phyloP scores from a whole-genome alignment of 257 asterid species.

The Craterostigma plantagineum region DNA sequence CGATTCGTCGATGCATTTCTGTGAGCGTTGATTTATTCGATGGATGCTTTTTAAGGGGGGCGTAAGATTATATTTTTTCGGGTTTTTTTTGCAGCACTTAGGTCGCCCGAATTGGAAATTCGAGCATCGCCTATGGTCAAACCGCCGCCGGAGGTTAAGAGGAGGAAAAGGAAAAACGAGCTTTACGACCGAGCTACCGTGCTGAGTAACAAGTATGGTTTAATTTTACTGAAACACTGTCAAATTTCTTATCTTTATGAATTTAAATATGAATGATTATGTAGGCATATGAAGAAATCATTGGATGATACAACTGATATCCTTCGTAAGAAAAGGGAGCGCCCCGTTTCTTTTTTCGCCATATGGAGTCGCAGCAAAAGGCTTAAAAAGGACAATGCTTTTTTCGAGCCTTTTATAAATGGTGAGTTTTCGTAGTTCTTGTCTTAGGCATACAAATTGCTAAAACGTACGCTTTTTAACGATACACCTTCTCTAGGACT shows the following conservation, averaged over 20 bases:
- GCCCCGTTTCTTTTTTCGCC: conserved; percentile 33
- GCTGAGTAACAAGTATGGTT: conserved; percentile 39
- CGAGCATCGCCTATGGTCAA: conserved; percentile 34
- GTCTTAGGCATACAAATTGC: not conserved
- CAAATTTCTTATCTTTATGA: not conserved
- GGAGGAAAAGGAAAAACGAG: conserved; percentile 36
- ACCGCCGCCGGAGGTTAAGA: conserved; percentile 10
- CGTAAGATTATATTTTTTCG: not conserved
- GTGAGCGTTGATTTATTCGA: conserved; percentile 2
- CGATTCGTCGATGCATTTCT: conserved; percentile 34
- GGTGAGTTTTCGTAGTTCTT: conserved; percentile 35
- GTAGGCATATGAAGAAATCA: conserved; percentile 27
- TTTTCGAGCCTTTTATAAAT: conserved; percentile 31
- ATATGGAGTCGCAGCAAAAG: conserved; percentile 32
- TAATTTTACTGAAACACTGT: too few relatives aligned
- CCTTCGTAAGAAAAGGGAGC: conserved; percentile 18
- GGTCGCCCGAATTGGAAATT: conserved; percentile 29
- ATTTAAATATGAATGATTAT: conserved; percentile 4
- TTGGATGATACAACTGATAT: conserved; percentile 22
- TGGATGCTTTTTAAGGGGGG: too few relatives aligned
- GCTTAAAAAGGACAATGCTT: conserved; percentile 21
- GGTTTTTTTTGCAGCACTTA: conserved; percentile 22
- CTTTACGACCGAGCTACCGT: conserved; percentile 27
- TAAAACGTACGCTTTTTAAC: conserved; percentile 4
- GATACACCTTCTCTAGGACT: conserved; percentile 35